phyloP scores from a whole-genome alignment of 148 eudicot species.

The Arbutus unedo region DNA sequence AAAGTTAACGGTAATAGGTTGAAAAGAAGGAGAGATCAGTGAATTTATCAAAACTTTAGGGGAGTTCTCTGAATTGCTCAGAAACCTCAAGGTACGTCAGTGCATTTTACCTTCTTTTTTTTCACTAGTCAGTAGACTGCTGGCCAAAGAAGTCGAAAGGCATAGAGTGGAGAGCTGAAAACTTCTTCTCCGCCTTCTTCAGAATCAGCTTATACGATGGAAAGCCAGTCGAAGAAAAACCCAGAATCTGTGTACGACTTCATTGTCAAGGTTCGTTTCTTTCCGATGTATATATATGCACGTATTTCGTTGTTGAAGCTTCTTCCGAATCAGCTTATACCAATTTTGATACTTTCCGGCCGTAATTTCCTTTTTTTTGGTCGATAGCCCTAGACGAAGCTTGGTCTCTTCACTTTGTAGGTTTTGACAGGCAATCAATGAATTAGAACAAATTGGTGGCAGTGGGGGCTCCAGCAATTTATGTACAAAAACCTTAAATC shows the following conservation, averaged over 20 bases:
- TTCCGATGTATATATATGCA: background rate
- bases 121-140: no score
- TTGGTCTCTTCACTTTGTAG: background rate
- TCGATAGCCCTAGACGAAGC: background rate
- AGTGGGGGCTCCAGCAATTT: no score
- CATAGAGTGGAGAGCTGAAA: background rate
- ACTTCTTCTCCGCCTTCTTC: background rate
- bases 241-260: constrained; percentile 43
- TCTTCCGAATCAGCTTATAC: background rate
- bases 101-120: no score
- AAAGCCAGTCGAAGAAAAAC: constrained; percentile 24
- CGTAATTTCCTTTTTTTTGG: background rate
- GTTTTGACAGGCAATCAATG: background rate
- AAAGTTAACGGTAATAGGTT: no score
- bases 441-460: no score
- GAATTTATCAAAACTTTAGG: no score
- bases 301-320: background rate
- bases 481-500: no score
- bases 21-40: no score
- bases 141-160: no score
- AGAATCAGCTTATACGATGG: constrained; percentile 27
- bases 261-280: constrained; percentile 37
- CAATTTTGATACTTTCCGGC: background rate
- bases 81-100: no score
- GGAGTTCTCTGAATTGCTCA: no score